Conservation (phyloP, 805 yeast genomes). For the Priceomyces haplophilus region DNA sequence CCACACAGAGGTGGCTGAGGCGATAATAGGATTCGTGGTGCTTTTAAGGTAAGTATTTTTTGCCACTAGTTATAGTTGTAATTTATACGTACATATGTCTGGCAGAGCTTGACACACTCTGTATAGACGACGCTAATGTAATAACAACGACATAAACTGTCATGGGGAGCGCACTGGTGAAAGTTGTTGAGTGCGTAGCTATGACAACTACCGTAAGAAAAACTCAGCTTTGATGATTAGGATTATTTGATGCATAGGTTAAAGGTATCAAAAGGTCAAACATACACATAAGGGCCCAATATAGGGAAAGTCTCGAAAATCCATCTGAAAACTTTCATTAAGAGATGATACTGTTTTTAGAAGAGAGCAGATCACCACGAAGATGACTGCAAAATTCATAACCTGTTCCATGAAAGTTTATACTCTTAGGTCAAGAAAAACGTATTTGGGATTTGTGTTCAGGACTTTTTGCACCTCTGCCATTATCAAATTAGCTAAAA, state of each 20-base stretch:
- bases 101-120: slow-evolving; percentile 8
- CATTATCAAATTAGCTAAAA: too few relatives aligned
- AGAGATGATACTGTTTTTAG: not conserved
- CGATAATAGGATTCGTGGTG: slow-evolving; percentile 9
- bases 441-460: too few relatives aligned
- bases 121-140: slow-evolving; percentile 6
- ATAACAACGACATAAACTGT: slow-evolving; percentile 7
- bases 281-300: slow-evolving; percentile 11
- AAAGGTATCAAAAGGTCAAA: not conserved
- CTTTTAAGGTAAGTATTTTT: slow-evolving; percentile 5
- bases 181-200: slow-evolving; percentile 1
- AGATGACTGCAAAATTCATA: not conserved
- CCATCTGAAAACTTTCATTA: not conserved
- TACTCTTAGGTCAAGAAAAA: too few relatives aligned
- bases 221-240: too few relatives aligned
- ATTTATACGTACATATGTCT: slow-evolving; percentile 7
- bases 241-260: too few relatives aligned
- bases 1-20: not conserved
- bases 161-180: slow-evolving; percentile 1
- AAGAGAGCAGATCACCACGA: not conserved
- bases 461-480: too few relatives aligned
- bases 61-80: not conserved
- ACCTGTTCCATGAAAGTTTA: not conserved
- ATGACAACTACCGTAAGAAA: not conserved
- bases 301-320: not conserved